Percentiles rank a stretch among this genome's conserved stretches.
These are phyloP conservation scores for Mangifera indica DNA, from an alignment of 345 rosid genomes.

Conservation along the genomic window DNA sequence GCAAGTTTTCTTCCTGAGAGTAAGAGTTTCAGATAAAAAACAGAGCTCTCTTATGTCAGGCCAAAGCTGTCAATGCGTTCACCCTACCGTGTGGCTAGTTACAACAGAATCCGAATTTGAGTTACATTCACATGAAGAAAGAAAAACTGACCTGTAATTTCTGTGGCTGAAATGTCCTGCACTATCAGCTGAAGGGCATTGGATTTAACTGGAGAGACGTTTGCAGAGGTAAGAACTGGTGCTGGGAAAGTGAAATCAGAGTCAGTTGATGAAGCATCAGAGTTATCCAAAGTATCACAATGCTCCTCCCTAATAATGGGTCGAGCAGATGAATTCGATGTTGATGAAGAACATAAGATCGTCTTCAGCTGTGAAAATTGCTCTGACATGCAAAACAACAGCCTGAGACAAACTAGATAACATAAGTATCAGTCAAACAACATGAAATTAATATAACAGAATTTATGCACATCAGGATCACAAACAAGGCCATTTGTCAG, in stretches of 20 bases:
- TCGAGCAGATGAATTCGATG: conserved; percentile 41
- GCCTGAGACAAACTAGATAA: conserved; percentile 82
- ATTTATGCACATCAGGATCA: background rate
- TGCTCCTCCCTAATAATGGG: conserved; percentile 43
- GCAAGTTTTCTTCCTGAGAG: background rate
- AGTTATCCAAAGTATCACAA: conserved; percentile 51
- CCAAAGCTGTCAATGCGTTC: conserved; percentile 3
- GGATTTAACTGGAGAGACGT: conserved; percentile 27
- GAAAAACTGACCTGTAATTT: conserved; percentile 47
- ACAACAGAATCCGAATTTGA: conserved; percentile 6
- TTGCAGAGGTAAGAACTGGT: conserved; percentile 38
- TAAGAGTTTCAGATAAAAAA: background rate
- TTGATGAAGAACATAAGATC: conserved; percentile 54
- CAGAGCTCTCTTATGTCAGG: background rate
- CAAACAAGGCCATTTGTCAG: background rate
- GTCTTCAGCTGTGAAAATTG: conserved; percentile 79
- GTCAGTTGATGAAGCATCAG: conserved; percentile 64
- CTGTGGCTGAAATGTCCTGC: conserved; percentile 54
- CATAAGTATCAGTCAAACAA: conserved; percentile 52
- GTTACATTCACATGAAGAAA: conserved; percentile 19
- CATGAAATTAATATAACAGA: conserved; percentile 11
- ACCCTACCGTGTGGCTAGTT: background rate
- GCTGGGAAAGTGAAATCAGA: conserved; percentile 70
- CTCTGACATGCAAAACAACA: conserved; percentile 76
- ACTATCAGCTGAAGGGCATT: conserved; percentile 46